Conservation (phyloP, 345 rosid genomes). For the Diplotaxis tenuifolia region DNA sequence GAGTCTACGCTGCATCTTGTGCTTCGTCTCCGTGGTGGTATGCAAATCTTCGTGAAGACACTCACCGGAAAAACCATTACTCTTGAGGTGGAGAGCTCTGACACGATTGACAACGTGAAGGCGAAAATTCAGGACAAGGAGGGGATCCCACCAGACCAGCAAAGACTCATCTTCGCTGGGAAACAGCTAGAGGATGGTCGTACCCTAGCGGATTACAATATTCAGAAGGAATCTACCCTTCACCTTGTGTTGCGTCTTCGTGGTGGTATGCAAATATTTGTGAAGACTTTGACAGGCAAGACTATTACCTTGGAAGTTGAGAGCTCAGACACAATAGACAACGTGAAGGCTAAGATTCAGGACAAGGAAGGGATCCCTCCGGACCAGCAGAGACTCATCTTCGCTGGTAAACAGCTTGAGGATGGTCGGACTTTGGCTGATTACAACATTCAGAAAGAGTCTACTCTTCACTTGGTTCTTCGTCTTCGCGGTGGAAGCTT, state of each 20-base stretch:
- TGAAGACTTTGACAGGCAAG: constrained; percentile 17
- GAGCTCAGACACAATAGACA: constrained; percentile 25
- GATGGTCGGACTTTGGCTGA: constrained; percentile 23
- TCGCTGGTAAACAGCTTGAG: constrained; percentile 26
- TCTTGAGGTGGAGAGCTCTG: constrained; percentile 27
- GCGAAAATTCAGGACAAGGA: constrained; percentile 31
- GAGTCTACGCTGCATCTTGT: constrained; percentile 37
- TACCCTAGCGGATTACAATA: constrained; percentile 39
- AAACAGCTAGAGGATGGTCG: constrained; percentile 39
- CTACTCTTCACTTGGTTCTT: constrained; percentile 16
- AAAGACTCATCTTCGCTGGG: constrained; percentile 32
- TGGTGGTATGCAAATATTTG: constrained; percentile 35
- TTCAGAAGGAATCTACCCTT: constrained; percentile 38
- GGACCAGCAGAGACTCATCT: constrained; percentile 32
- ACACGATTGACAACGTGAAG: constrained; percentile 28
- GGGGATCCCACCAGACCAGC: constrained; percentile 44
- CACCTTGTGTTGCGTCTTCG: constrained; percentile 37
- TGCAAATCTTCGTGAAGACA: constrained; percentile 38
- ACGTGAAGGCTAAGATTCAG: constrained; percentile 23
- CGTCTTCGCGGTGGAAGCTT: constrained; percentile 30
- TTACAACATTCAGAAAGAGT: constrained; percentile 28
- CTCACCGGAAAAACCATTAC: constrained; percentile 32
- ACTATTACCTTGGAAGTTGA: constrained; percentile 19
- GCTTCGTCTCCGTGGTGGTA: constrained; percentile 30
- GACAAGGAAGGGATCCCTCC: constrained; percentile 34